Conservation (phyloP, 345 rosid species). For the Camelina neglecta region DNA sequence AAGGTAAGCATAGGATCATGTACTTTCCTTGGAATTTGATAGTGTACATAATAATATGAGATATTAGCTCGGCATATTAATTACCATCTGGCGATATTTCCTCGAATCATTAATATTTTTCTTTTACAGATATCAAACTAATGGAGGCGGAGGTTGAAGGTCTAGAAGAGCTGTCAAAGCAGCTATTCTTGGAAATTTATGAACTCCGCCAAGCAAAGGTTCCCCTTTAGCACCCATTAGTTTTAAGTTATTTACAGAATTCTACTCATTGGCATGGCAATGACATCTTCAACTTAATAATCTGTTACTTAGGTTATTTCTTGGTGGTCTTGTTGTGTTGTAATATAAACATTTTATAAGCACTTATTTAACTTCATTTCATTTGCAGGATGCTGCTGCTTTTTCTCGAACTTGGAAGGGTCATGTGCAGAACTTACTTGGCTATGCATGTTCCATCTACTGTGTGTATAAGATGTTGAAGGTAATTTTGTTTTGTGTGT, state of each 20-base stretch:
- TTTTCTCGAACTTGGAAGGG: constrained; percentile 98
- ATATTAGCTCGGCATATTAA: background rate
- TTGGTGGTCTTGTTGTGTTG: constrained; percentile 16
- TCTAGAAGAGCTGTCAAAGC: constrained; percentile 95
- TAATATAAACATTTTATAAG: constrained; percentile 5
- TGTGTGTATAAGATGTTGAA: constrained; percentile 98
- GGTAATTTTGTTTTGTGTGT: constrained; percentile 51
- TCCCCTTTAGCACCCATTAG: constrained; percentile 37
- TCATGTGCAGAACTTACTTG: constrained; percentile 97
- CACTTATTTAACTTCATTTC: constrained; percentile 18
- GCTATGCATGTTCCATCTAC: constrained; percentile 92
- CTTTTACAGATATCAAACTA: constrained; percentile 67
- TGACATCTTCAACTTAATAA: constrained; percentile 6
- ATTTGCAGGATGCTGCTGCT: constrained; percentile 92
- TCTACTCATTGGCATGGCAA: constrained; percentile 19
- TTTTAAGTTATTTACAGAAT: constrained; percentile 10
- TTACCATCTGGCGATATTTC: constrained; percentile 6
- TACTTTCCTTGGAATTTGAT: background rate
- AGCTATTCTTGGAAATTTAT: constrained; percentile 92
- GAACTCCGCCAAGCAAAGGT: constrained; percentile 99
- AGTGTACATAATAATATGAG: constrained; percentile 10
- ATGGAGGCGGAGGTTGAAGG: constrained; percentile 96
- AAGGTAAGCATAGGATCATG: background rate
- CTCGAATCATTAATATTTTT: constrained; percentile 10
- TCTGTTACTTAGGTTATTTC: constrained; percentile 20